A percentile compares a stretch with the other conserved stretches of the same genome.
These are phyloP conservation scores for Sarocladium brachiariae DNA, from an alignment of 2,329 filamentous ascomycete species.

Conservation along the genomic window DNA sequence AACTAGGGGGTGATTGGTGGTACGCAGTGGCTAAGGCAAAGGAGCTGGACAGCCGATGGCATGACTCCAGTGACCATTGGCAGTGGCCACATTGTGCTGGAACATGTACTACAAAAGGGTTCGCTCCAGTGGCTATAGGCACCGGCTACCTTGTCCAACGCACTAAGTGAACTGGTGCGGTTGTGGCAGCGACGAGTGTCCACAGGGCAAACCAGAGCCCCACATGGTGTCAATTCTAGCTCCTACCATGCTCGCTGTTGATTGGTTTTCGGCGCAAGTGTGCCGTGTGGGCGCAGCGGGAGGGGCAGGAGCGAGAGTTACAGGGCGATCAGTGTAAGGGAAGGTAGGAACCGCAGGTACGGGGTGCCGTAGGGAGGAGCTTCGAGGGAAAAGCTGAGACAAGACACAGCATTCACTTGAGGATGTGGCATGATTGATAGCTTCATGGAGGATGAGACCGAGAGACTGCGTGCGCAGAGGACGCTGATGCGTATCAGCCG, in stretches of 20 bases:
- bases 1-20: not conserved
- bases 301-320: not conserved
- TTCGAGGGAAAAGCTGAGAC: too few relatives aligned
- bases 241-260: not conserved
- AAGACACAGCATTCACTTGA: too few relatives aligned
- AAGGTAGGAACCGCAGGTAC: not conserved
- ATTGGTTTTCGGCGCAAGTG: constrained; percentile 7
- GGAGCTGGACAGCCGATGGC: not conserved
- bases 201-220: not conserved
- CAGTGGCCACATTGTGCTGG: too few relatives aligned
- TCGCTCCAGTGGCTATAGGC: not conserved
- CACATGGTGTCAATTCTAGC: constrained; percentile 4
- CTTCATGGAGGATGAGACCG: too few relatives aligned
- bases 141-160: not conserved
- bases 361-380: too few relatives aligned
- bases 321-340: not conserved
- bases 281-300: constrained; percentile 4
- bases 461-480: too few relatives aligned
- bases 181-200: not conserved
- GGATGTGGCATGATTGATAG: too few relatives aligned
- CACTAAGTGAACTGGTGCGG: too few relatives aligned
- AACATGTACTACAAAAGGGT: not conserved
- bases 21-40: not conserved
- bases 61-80: not conserved
- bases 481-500: too few relatives aligned